Conservation (phyloP, 2,329 filamentous ascomycete genomes). For the Fusarium pininemorale region DNA sequence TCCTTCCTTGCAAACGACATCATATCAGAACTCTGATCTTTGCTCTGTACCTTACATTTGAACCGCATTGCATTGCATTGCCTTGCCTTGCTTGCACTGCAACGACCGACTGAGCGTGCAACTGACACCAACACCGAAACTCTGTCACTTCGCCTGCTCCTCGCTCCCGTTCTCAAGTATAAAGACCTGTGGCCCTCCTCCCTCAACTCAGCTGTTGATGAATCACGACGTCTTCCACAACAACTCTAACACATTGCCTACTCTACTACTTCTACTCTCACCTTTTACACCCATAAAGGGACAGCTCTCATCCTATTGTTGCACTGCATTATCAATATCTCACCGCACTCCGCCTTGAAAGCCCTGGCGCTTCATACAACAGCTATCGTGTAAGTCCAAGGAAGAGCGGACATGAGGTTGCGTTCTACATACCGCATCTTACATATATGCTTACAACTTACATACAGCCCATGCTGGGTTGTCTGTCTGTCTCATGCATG, state of each 20-base stretch:
- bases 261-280: background rate
- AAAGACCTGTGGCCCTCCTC: slow-evolving; percentile 26
- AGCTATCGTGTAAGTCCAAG: slow-evolving; percentile 21
- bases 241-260: slow-evolving; percentile 1
- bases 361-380: background rate
- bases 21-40: slow-evolving; percentile 17
- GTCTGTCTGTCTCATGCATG: slow-evolving; percentile 18
- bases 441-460: slow-evolving; percentile 9
- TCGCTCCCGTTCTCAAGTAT: slow-evolving; percentile 18
- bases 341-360: slow-evolving; percentile 6
- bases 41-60: slow-evolving; percentile 5
- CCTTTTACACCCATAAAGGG: background rate
- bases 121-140: slow-evolving; percentile 4
- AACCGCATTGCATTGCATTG: background rate
- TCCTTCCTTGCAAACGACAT: slow-evolving; percentile 36
- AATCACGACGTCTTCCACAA: slow-evolving; percentile 7
- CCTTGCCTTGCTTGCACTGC: background rate
- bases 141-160: slow-evolving; percentile 9
- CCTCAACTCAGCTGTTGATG: background rate
- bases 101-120: slow-evolving; percentile 5
- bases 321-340: slow-evolving; percentile 3
- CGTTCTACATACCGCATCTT: slow-evolving; percentile 5
- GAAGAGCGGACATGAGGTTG: slow-evolving; percentile 18
- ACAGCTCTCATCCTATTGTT: background rate
- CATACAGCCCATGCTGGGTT: slow-evolving; percentile 8